These are phyloP conservation scores for Cyclotella atomus DNA, from an alignment of 108 stramenopile genomes.

Conservation along the genomic window DNA sequence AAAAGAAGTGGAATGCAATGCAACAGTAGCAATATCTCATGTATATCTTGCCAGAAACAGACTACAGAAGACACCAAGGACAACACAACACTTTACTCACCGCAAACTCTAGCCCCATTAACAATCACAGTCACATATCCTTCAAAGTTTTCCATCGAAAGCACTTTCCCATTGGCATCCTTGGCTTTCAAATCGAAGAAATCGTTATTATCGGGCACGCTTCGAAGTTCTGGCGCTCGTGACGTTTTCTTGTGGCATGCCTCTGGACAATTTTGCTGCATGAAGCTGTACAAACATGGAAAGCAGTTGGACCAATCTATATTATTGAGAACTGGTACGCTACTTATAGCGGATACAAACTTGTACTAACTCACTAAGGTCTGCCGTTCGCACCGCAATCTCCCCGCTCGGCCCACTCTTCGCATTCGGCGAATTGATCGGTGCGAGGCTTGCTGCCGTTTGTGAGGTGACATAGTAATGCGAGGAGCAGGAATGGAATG, in stretches of 20 bases:
- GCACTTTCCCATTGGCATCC: slow-evolving; percentile 23
- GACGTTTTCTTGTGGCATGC: slow-evolving; percentile 31
- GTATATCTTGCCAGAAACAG: not conserved
- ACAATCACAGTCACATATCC: slow-evolving; percentile 50
- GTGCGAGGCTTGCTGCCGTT: not conserved
- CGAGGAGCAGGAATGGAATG: not conserved
- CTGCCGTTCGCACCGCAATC: slow-evolving; percentile 39
- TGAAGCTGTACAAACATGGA: slow-evolving; percentile 30
- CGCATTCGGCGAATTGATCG: slow-evolving; percentile 41
- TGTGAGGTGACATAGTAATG: not conserved
- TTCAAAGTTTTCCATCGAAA: slow-evolving; percentile 43
- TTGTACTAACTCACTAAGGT: slow-evolving; percentile 26
- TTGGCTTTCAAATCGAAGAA: slow-evolving; percentile 48
- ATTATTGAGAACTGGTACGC: not conserved
- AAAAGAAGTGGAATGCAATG: no score
- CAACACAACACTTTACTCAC: no score
- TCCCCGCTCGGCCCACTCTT: slow-evolving; percentile 39
- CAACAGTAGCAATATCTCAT: not conserved
- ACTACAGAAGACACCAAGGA: not conserved
- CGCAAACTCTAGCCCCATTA: slow-evolving; percentile 45
- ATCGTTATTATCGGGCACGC: slow-evolving; percentile 21
- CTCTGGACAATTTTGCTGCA: slow-evolving; percentile 44
- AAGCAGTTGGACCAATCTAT: not conserved
- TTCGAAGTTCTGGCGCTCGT: slow-evolving; percentile 30
- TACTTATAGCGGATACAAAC: not conserved